Evolutionary conservation across 208 protist species (phyloP), one percentile per base, ranked within the genome.

Genomic region (Trypanosoma scelopori): DNA sequence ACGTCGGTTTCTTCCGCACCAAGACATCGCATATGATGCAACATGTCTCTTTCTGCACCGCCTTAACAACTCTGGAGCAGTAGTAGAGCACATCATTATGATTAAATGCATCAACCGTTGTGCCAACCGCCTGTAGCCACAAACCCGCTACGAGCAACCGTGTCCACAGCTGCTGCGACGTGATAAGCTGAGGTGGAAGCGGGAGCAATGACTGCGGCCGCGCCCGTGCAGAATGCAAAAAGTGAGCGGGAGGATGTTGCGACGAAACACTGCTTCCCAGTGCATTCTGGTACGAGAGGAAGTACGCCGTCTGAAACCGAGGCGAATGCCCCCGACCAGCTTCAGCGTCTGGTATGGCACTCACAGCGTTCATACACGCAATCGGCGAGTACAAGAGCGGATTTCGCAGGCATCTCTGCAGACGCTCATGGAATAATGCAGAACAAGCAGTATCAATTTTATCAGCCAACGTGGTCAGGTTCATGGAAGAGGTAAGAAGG

Each of bases 131-230:
- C 5, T 56, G 53, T 18, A 90, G 64, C 87, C 87, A 93, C 48
- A 82, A 51, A 43, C 74, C 76, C 46, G 79, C 82, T 22, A 90
- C 69, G 25, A 93, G 65, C 65, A 93, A 62, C 1, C 87, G 81
- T 25, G 62, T 79, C 79, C 79, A 90, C 52, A 93, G 47, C 43
- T 77, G 70, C 37, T 70, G 50, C 23, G 73, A 60, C 28, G 81
- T 93, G 18, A 87, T 66, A 20, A 88, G 51, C 49, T 78, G 75
- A 18, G 70, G 50, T 22, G 83, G 77, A 3, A 69, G 48, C n/a
- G 83, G 77, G 12, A 75, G 39, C n/a, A 93, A 65, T 3, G 69
- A 84, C 12, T 73, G 60, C 42, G 47, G 47, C 42, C 49, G 48
- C n/a, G 67, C 28, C 22, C 60, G 60, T 41, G 67, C 37, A 5